Base-by-base conservation (phyloP, 495 filamentous ascomycete species). In the Poronia punctata region DNA sequence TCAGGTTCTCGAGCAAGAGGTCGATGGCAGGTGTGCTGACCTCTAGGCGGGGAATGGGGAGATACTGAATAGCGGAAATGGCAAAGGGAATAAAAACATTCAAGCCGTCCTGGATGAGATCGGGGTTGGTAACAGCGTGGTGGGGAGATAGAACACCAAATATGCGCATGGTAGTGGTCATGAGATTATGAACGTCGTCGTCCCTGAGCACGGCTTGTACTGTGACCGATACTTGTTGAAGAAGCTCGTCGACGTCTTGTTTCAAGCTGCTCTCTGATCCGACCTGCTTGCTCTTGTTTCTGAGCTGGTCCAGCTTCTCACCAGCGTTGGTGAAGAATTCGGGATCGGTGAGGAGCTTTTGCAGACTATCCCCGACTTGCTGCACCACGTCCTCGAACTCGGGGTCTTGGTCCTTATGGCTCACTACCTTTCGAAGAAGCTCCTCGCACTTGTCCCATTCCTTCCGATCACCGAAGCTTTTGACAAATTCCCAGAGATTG, bases 31-130 rank as follows among this genome's bases (percentile, higher is more conserved):
- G 90, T 3, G 84, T 81, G 1, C 85, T 82, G 5, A 95, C 64
- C 50, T 95, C 90, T 24, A 95, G 65, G 4, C 90, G 79, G 0
- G 88, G 87, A 24, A 97, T 90, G 0, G 90, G 90, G 12, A 95
- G 68, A 63, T 86, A 87, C 56, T 93, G 85, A 40, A 95, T 69
- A 7, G 72, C 74, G 48, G 82, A 68, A 47, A 95, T 76, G 26
- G 87, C 52, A 16, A 87, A 65, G 1, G 90, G 90, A 22, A 94
- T 65, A 60, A 95, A 86, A 14, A 89, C 76, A 36, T 88, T 79
- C 36, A 83, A 62, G 9, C 76, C 53, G 53, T 97, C 89, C 0
- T 75, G 62, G n/a, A 88, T 61, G 1, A 97, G 71, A 15, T 86
- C 80, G 0, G 67, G 60, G 54, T 86, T 88, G 28, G 75, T 67